Conservation (phyloP, 2,329 filamentous ascomycete genomes). For the Pseudogymnoascus sp. region DNA sequence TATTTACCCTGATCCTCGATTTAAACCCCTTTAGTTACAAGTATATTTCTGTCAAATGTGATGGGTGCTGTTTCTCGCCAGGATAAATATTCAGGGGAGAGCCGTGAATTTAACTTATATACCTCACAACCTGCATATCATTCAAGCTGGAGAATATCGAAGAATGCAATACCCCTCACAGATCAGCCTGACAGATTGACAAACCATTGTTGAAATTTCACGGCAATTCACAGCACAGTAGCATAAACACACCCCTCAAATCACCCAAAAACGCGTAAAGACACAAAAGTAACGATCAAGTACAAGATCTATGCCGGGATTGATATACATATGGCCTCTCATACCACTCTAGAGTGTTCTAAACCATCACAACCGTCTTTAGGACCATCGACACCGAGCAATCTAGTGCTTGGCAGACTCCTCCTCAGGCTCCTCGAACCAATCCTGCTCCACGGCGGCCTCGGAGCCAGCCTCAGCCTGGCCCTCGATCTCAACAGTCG, state of each 20-base stretch:
- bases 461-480: conserved; percentile 56
- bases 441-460: conserved; percentile 53
- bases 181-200: not conserved
- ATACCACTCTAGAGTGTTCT: conserved; percentile 9
- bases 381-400: not conserved
- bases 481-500: conserved; percentile 91
- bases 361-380: conserved; percentile 7
- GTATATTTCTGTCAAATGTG: not conserved
- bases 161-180: not conserved
- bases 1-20: not conserved
- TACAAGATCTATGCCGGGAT: conserved; percentile 9
- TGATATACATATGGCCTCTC: conserved; percentile 12
- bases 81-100: not conserved
- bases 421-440: conserved; percentile 69
- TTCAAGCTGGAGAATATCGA: not conserved
- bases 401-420: conserved; percentile 31
- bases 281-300: conserved; percentile 4
- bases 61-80: not conserved
- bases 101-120: not conserved
- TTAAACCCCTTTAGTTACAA: not conserved
- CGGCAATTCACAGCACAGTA: not conserved
- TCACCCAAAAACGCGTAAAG: not conserved
- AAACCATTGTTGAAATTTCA: not conserved
- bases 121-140: not conserved
- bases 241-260: not conserved